Evolutionary conservation across 148 eudicot genomes (phyloP).

Genomic region (Pharnaceum exiguum): DNA sequence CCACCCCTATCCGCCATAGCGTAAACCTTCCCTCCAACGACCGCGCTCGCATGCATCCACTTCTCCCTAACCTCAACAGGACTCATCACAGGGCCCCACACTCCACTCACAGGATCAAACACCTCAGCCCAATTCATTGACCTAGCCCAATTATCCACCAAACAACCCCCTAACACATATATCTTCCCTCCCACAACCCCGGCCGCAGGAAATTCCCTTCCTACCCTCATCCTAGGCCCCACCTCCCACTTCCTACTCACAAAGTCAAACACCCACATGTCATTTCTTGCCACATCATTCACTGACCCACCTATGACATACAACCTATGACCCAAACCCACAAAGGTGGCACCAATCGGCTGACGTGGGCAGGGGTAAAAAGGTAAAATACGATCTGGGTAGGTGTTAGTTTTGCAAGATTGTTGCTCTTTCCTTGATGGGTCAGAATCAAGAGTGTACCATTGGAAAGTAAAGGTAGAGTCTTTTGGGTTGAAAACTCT

Average conservation of each 20-base stretch:
- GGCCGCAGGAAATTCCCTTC: slow-evolving; percentile 80
- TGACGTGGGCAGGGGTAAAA: slow-evolving; percentile 45
- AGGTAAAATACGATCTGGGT: slow-evolving; percentile 20
- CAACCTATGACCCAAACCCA: slow-evolving; percentile 38
- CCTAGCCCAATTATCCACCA: slow-evolving; percentile 64
- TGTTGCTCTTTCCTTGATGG: background rate
- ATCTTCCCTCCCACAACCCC: slow-evolving; percentile 65
- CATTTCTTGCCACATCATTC: slow-evolving; percentile 35
- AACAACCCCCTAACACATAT: slow-evolving; percentile 87
- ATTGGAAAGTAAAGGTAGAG: slow-evolving; percentile 42
- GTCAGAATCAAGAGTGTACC: slow-evolving; percentile 46
- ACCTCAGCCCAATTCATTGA: slow-evolving; percentile 81
- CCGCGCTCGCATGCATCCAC: slow-evolving; percentile 95
- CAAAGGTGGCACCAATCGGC: slow-evolving; percentile 51
- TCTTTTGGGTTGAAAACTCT: slow-evolving; percentile 36
- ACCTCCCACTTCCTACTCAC: slow-evolving; percentile 54
- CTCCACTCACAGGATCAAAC: slow-evolving; percentile 49
- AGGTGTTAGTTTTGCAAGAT: slow-evolving; percentile 9
- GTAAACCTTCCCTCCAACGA: slow-evolving; percentile 55
- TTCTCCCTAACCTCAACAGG: slow-evolving; percentile 60
- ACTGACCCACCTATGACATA: slow-evolving; percentile 82
- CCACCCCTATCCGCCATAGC: slow-evolving; percentile 98
- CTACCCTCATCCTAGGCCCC: slow-evolving; percentile 72
- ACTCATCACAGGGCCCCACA: slow-evolving; percentile 54
- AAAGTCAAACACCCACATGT: slow-evolving; percentile 64